Evolutionary conservation across 345 rosid species (phyloP), one percentile per base, ranked within the genome.

Genomic region (Rhizophora apiculata): DNA sequence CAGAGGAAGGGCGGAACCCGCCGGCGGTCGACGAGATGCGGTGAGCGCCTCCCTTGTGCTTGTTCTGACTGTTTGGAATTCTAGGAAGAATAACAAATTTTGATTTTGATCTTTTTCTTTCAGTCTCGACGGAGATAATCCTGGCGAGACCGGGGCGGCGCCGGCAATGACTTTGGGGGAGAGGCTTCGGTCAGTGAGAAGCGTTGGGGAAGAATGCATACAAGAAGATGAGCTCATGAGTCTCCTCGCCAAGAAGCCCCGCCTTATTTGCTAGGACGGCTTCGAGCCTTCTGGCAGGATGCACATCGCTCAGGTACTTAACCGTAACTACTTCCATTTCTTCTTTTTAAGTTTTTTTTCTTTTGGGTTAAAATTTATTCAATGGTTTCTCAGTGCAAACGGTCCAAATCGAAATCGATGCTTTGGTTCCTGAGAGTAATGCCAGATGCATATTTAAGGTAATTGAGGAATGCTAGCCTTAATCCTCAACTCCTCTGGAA

Each of bases 281-380:
- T 91, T 94, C 65, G 98, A 94, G 84, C 97, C 98, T 54, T 91
- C 98, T 7, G 96, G 96, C 39, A 81, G 92, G 70, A 91, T 94
- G 98, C 96, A 94, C 79, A 89, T 94, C 34, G 97, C 98, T 74
- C 97, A 94, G 93, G 98, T 77, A n/a, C 29, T 82, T 56, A 13
- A 1, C 2, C 11, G 26, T 8, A n/a, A 22, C 30, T 22, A 55
- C 27, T 55, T n/a, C 37, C 37, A 34, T 34, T 34, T 55, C 15
- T 4, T 9, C 4, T 55, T 29, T n/a, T 20, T 54, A 8, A 6
- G 24, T 8, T 22, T 15, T 29, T 26, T 32, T 26, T n/a, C n/a
- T n/a, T 61, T 1, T 6, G 3, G 3, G 3, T 59, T 51, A 6
- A 6, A 34, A 34, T 6, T 6, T 34, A 34, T n/a, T 57, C 43